Percentiles rank a stretch among this genome's conserved stretches.
phyloP scores from a whole-genome alignment of 2,329 filamentous ascomycete genomes.

The Fusarium mangiferae region DNA sequence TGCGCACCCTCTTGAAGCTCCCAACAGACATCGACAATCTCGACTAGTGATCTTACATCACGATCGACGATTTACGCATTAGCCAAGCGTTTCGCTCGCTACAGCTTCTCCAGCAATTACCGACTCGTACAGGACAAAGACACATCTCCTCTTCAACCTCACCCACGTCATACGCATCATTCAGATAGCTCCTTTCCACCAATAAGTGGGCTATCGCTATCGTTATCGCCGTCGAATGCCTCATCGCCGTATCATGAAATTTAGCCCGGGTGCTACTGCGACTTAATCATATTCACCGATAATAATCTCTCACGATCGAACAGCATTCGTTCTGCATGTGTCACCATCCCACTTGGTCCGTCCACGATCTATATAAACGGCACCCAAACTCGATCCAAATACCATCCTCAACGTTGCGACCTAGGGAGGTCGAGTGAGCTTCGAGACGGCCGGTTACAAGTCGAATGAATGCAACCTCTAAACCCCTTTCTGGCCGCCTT shows the following conservation, averaged over 20 bases:
- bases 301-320: slow-evolving; percentile 10
- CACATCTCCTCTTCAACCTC: slow-evolving; percentile 9
- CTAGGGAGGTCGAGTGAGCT: slow-evolving; percentile 44
- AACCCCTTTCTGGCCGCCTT: slow-evolving; percentile 99
- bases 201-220: slow-evolving; percentile 32
- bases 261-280: slow-evolving; percentile 14
- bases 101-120: slow-evolving; percentile 10
- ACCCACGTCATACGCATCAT: slow-evolving; percentile 18
- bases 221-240: slow-evolving; percentile 38
- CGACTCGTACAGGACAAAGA: slow-evolving; percentile 4
- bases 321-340: slow-evolving; percentile 39
- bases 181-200: slow-evolving; percentile 19
- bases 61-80: slow-evolving; percentile 38
- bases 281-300: slow-evolving; percentile 23
- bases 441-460: slow-evolving; percentile 44
- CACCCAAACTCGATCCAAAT: slow-evolving; percentile 16
- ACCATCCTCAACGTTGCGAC: slow-evolving; percentile 33
- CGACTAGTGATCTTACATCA: slow-evolving; percentile 34
- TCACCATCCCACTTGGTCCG: slow-evolving; percentile 33
- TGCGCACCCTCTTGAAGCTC: slow-evolving; percentile 37
- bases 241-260: slow-evolving; percentile 37
- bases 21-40: slow-evolving; percentile 40
- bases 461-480: slow-evolving; percentile 86
- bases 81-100: slow-evolving; percentile 31
- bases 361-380: slow-evolving; percentile 13